phyloP scores from a whole-genome alignment of 495 filamentous ascomycete species.

The Letharia lupina region DNA sequence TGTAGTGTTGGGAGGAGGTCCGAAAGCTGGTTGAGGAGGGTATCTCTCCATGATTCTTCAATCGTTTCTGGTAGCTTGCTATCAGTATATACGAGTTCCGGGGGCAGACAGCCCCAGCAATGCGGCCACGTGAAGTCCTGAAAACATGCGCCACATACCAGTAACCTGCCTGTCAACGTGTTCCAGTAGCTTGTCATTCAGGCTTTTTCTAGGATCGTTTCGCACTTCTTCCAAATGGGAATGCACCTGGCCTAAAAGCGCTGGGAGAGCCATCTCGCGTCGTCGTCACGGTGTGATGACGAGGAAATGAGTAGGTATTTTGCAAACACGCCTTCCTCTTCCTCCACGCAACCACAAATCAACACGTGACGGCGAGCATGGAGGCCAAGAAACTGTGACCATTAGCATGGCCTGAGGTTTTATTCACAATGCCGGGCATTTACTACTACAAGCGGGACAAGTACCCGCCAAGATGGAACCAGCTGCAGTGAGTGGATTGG shows the following conservation, averaged over 20 bases:
- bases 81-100: background rate
- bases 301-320: background rate
- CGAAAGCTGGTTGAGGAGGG: slow-evolving; percentile 40
- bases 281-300: slow-evolving; percentile 1
- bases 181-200: slow-evolving; percentile 21
- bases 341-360: background rate
- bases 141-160: slow-evolving; percentile 13
- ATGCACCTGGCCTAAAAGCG: slow-evolving; percentile 3
- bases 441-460: background rate
- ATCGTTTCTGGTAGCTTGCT: slow-evolving; percentile 14
- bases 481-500: background rate
- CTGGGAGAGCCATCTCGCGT: slow-evolving; percentile 12
- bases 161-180: slow-evolving; percentile 15
- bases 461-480: background rate
- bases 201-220: slow-evolving; percentile 9
- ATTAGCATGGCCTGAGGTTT: background rate
- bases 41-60: slow-evolving; percentile 12
- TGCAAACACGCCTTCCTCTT: background rate
- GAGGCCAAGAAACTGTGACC: background rate
- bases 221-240: slow-evolving; percentile 16
- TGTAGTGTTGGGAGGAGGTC: slow-evolving; percentile 40
- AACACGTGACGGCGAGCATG: background rate
- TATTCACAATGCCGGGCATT: background rate
- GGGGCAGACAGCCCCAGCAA: background rate
- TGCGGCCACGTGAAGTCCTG: background rate